These are phyloP conservation scores for Kluyveromyces wickerhamii DNA, from an alignment of 805 yeast species.

Conservation along the genomic window DNA sequence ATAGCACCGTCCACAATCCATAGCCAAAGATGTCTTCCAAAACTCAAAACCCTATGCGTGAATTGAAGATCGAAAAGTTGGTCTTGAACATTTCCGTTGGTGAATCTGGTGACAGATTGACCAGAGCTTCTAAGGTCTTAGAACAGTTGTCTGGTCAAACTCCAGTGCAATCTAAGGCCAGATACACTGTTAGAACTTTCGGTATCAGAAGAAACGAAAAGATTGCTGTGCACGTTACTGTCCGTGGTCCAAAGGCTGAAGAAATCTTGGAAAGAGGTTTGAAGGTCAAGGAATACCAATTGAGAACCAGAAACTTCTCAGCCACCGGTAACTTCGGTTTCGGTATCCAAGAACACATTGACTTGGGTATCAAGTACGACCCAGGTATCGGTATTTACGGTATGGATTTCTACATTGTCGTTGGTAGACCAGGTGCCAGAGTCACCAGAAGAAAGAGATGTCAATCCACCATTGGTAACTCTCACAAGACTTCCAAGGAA, in stretches of 20 bases:
- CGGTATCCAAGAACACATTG: conserved; percentile 99
- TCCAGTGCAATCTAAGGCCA: conserved; percentile 99
- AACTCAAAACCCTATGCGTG: conserved; percentile 95
- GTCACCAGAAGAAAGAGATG: conserved; percentile 98
- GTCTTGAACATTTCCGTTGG: conserved; percentile 99
- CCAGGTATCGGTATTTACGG: conserved; percentile 99
- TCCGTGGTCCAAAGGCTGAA: conserved; percentile 99
- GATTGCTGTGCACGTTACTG: conserved; percentile 98
- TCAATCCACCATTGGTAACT: conserved; percentile 79
- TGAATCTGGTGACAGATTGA: conserved; percentile 99
- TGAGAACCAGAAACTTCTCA: conserved; percentile 89
- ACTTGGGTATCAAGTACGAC: conserved; percentile 99
- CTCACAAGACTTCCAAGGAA: conserved; percentile 86
- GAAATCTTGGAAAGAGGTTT: conserved; percentile 99
- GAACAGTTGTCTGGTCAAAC: conserved; percentile 99
- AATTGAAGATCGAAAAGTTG: conserved; percentile 96
- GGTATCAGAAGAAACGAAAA: conserved; percentile 99
- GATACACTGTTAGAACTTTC: conserved; percentile 99
- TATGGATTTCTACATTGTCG: conserved; percentile 99
- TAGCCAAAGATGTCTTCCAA: conserved; percentile 40
- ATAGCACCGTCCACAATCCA: no score
- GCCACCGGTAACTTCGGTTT: conserved; percentile 99
- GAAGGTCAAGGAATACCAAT: conserved; percentile 99
- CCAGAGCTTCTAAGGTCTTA: conserved; percentile 99
- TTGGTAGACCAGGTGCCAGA: conserved; percentile 99